A percentile compares a stretch with the other conserved stretches of the same genome.
Evolutionary conservation across 352 stramenopile genomes (phyloP).

Genomic region (Pythium plurisporium): DNA sequence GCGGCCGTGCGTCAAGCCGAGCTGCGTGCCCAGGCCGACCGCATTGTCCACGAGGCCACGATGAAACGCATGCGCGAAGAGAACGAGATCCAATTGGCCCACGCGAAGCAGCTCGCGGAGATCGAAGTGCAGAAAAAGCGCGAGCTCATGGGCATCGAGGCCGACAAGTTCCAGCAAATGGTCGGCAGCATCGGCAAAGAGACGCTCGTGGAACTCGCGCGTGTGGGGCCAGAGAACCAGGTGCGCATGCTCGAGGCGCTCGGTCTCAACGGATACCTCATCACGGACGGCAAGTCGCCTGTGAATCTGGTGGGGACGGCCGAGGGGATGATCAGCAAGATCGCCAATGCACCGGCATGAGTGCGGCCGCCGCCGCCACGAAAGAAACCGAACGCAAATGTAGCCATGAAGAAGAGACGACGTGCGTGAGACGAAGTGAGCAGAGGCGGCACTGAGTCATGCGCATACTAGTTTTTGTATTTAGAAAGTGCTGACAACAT

Average conservation of each 20-base stretch:
- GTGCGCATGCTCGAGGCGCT: slow-evolving; percentile 75
- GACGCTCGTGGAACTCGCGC: slow-evolving; percentile 70
- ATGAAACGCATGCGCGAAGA: slow-evolving; percentile 54
- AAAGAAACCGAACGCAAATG: slow-evolving; percentile 10
- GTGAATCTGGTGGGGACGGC: slow-evolving; percentile 74
- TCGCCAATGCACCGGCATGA: slow-evolving; percentile 35
- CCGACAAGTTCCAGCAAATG: slow-evolving; percentile 83
- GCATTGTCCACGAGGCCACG: slow-evolving; percentile 63
- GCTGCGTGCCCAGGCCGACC: slow-evolving; percentile 54
- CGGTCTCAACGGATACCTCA: slow-evolving; percentile 76
- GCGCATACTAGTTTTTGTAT: not conserved
- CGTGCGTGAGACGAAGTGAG: not conserved
- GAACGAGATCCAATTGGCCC: slow-evolving; percentile 47
- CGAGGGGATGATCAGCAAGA: slow-evolving; percentile 68
- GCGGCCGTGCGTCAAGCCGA: slow-evolving; percentile 69
- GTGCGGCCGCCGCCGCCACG: not conserved
- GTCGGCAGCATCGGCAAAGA: slow-evolving; percentile 66
- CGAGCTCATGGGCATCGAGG: slow-evolving; percentile 72
- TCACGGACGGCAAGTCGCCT: slow-evolving; percentile 79
- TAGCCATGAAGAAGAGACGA: slow-evolving; percentile 13
- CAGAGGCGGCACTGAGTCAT: too few relatives aligned
- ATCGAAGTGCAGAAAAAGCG: slow-evolving; percentile 74
- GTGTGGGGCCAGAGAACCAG: slow-evolving; percentile 65
- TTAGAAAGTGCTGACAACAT: not conserved
- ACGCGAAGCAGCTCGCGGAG: slow-evolving; percentile 58